A percentile compares a stretch with the other conserved stretches of the same genome.
phyloP scores from a whole-genome alignment of 2,329 filamentous ascomycete genomes.

The Fusarium praegraminearum region DNA sequence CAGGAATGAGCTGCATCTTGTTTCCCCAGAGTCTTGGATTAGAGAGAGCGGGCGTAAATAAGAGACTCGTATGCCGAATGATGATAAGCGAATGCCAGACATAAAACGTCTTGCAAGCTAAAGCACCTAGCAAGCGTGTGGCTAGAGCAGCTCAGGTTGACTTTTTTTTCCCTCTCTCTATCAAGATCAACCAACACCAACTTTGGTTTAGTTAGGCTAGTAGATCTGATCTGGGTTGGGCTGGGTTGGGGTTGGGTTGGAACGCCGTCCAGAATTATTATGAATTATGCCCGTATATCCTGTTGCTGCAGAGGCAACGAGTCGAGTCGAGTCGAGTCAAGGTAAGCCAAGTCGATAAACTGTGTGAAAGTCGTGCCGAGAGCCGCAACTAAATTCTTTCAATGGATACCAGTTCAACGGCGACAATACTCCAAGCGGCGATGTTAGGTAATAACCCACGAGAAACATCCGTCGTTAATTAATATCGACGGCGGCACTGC shows the following conservation, averaged over 20 bases:
- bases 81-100: slow-evolving; percentile 34
- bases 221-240: not conserved
- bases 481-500: slow-evolving; percentile 28
- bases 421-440: slow-evolving; percentile 31
- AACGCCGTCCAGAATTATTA: slow-evolving; percentile 10
- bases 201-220: not conserved
- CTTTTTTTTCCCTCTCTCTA: slow-evolving; percentile 10
- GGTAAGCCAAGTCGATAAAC: not conserved
- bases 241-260: not conserved
- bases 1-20: slow-evolving; percentile 34
- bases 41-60: slow-evolving; percentile 19
- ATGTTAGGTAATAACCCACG: slow-evolving; percentile 36
- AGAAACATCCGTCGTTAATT: slow-evolving; percentile 3
- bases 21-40: slow-evolving; percentile 42
- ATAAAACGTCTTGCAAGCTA: slow-evolving; percentile 13
- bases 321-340: not conserved
- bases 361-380: slow-evolving; percentile 19
- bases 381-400: slow-evolving; percentile 8
- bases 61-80: slow-evolving; percentile 34
- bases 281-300: not conserved
- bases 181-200: slow-evolving; percentile 5
- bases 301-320: slow-evolving; percentile 1
- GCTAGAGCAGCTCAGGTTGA: slow-evolving; percentile 20
- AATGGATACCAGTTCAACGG: slow-evolving; percentile 21
- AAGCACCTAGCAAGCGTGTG: not conserved